phyloP scores from a whole-genome alignment of 2,329 filamentous ascomycete genomes.

The Albophoma yamanashiensis region DNA sequence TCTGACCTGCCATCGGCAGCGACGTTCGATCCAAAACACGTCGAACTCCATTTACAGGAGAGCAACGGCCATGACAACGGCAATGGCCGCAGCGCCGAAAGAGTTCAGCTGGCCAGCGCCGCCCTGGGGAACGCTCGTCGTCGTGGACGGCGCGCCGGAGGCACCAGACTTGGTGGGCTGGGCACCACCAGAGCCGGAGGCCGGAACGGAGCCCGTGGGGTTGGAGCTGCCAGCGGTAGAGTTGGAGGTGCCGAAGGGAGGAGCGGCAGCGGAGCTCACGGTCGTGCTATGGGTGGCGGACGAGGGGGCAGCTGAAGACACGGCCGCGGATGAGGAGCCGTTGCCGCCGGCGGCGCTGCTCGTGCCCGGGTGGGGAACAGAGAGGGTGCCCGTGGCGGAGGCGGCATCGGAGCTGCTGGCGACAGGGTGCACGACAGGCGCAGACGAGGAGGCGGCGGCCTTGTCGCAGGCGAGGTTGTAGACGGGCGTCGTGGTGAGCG shows the following conservation, averaged over 20 bases:
- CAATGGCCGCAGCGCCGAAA: constrained; percentile 18
- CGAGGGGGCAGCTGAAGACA: not conserved
- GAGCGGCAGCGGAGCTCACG: not conserved
- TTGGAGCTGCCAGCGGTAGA: not conserved
- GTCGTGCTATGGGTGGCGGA: constrained; percentile 3
- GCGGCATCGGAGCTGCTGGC: constrained; percentile 7
- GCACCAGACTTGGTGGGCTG: not conserved
- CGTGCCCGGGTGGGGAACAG: constrained; percentile 13
- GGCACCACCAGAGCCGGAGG: not conserved
- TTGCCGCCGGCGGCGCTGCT: not conserved
- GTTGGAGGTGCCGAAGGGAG: not conserved
- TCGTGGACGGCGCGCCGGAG: not conserved
- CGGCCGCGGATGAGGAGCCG: constrained; percentile 3
- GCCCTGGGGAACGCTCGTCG: constrained; percentile 2
- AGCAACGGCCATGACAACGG: constrained; percentile 17
- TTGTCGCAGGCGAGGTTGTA: constrained; percentile 52
- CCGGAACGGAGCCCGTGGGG: not conserved
- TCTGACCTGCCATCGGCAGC: not conserved
- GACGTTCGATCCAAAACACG: not conserved
- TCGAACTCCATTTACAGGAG: constrained; percentile 13
- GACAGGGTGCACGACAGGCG: not conserved
- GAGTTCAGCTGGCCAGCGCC: constrained; percentile 16
- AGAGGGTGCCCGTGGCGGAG: constrained; percentile 9
- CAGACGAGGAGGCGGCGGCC: constrained; percentile 6
- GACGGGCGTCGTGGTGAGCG: constrained; percentile 42